phyloP scores from a whole-genome alignment of 768 basidiomycete species.

The Cubamyces lactineus region DNA sequence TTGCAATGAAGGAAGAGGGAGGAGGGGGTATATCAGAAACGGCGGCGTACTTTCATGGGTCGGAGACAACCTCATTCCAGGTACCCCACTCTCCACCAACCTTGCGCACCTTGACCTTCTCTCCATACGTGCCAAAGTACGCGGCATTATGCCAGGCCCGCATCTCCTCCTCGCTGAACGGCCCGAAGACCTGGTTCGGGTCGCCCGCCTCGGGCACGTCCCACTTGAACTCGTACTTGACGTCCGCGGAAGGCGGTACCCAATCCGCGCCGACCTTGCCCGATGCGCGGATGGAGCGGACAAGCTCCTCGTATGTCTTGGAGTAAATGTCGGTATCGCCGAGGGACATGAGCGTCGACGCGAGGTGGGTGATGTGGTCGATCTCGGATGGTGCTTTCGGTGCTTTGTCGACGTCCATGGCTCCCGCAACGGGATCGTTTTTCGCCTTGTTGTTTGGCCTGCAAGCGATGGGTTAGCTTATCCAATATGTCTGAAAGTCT shows the following conservation, averaged over 20 bases:
- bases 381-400: constrained; percentile 50
- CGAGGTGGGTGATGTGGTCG: constrained; percentile 80
- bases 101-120: constrained; percentile 73
- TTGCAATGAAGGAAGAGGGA: no score
- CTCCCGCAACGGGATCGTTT: constrained; percentile 32
- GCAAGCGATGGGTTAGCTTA: background rate
- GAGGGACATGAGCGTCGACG: constrained; percentile 85
- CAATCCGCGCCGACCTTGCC: constrained; percentile 70
- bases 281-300: constrained; percentile 72
- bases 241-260: constrained; percentile 76
- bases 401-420: constrained; percentile 56
- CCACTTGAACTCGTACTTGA: constrained; percentile 86
- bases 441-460: constrained; percentile 41
- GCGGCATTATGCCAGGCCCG: constrained; percentile 75
- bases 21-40: background rate
- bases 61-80: constrained; percentile 65
- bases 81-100: constrained; percentile 72
- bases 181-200: constrained; percentile 66
- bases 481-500: background rate
- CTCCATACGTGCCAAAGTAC: constrained; percentile 80
- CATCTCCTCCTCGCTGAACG: constrained; percentile 81
- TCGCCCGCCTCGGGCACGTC: constrained; percentile 52
- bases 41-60: constrained; percentile 35
- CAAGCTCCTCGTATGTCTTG: constrained; percentile 82
- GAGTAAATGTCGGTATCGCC: constrained; percentile 88